Base-by-base conservation (phyloP, 306 rosid genomes). In the Prunus mongolica region DNA sequence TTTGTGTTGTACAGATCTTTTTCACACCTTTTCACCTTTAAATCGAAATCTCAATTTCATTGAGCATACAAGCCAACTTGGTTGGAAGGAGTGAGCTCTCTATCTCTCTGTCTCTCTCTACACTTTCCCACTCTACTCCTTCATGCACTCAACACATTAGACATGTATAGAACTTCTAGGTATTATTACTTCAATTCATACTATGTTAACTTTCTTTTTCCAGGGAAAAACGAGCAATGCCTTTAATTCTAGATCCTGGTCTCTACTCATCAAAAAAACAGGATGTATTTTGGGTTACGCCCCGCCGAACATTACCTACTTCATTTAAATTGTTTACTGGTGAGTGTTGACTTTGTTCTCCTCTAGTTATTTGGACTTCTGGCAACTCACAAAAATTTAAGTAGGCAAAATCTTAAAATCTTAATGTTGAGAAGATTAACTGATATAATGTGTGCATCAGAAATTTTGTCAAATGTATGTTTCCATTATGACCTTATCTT, bases 271-370 rank as follows among this genome's bases (percentile, higher is more conserved):
- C 87, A n/a, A 84, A 76, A 65, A 95, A 95, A 79, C 77, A 89
- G 27, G 99, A 95, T 69, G 74, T 95, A 52, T 88, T 85, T 78
- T 85, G 87, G 91, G 99, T 87, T 30, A 81, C 72, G 44, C 99
- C 99, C 12, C 55, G 60, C 66, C 85, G 99, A 81, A 16, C 81
- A 70, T 79, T 90, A 80, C 99, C 97, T 41, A 86, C 92, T 2
- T 79, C 97, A 25, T 95, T 95, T 85, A 88, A 89, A 74, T 79
- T 95, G 72, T 95, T 95, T 83, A 95, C 99, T 19, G 99, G 99
- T 92, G 75, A 81, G 88, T 77, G 32, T 70, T 41, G 49, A 38
- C 52, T 22, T 46, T 28, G 18, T 56, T 3, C 22, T 70, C 51
- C 25, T n/a, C 74, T 76, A n/a, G 77, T 32, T 77, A 61, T 71